Conservation (phyloP, 345 rosid genomes). For the Turnera subulata region DNA sequence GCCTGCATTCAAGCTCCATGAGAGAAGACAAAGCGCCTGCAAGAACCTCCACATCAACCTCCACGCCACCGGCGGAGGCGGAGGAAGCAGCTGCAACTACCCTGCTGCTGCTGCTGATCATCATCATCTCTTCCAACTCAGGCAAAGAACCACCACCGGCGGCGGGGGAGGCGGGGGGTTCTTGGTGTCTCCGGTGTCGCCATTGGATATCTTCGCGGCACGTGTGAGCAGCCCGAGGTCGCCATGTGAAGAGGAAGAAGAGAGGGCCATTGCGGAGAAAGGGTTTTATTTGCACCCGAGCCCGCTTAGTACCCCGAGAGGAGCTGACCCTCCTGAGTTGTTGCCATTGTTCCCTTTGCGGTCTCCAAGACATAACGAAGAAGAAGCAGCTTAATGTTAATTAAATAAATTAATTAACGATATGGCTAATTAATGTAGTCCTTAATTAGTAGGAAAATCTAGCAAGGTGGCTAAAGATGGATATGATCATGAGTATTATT, state of each 20-base stretch:
- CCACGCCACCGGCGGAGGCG: no score
- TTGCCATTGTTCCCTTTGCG: constrained; percentile 67
- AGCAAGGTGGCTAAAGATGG: no score
- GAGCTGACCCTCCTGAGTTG: constrained; percentile 58
- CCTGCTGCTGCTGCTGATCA: no score
- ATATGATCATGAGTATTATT: no score
- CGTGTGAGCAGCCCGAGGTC: constrained; percentile 34
- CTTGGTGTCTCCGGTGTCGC: constrained; percentile 70
- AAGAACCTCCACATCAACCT: constrained; percentile 72
- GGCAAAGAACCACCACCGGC: constrained; percentile 20
- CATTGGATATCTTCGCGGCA: constrained; percentile 48
- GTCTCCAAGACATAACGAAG: constrained; percentile 40
- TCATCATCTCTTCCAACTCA: constrained; percentile 8
- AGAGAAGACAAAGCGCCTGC: constrained; percentile 57
- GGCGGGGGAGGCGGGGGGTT: no score
- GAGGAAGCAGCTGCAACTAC: no score
- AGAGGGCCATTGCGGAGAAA: constrained; percentile 52
- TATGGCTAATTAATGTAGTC: no score
- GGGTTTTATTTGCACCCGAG: constrained; percentile 71
- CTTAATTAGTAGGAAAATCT: no score
- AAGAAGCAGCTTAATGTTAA: no score
- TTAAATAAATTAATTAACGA: no score
- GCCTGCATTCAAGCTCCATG: constrained; percentile 75
- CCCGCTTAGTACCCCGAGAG: constrained; percentile 40
- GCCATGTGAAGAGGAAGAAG: constrained; percentile 35